Evolutionary conservation across 2,329 filamentous ascomycete genomes (phyloP).

Genomic region (Whalleya microplaca): DNA sequence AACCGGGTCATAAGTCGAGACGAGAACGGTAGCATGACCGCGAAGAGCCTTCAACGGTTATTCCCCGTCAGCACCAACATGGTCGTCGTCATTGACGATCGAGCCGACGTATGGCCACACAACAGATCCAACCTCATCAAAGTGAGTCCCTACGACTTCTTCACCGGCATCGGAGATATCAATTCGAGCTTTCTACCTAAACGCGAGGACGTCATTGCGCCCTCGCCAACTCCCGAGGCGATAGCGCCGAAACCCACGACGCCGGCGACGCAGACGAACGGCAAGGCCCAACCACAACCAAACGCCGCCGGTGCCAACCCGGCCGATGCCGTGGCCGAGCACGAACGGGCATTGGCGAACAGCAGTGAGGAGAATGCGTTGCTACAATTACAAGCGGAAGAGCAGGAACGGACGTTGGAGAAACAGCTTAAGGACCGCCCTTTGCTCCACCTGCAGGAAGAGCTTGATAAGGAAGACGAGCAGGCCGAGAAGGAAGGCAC

Average conservation of each 20-base stretch:
- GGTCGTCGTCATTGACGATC: slow-evolving; percentile 98
- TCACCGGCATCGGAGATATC: slow-evolving; percentile 97
- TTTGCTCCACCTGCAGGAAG: slow-evolving; percentile 87
- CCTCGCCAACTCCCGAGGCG: slow-evolving; percentile 25
- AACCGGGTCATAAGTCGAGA: slow-evolving; percentile 95
- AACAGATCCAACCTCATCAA: slow-evolving; percentile 94
- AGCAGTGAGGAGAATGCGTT: slow-evolving; percentile 43
- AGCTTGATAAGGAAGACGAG: slow-evolving; percentile 84
- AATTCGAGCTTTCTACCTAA: slow-evolving; percentile 97
- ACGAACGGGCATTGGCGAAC: slow-evolving; percentile 23
- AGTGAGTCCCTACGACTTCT: slow-evolving; percentile 95
- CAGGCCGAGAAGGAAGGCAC: slow-evolving; percentile 54
- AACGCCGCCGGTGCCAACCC: slow-evolving; percentile 9
- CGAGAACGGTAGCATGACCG: slow-evolving; percentile 90
- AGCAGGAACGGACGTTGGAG: slow-evolving; percentile 85
- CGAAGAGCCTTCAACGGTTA: slow-evolving; percentile 86
- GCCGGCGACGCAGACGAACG: slow-evolving; percentile 21
- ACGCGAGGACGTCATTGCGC: slow-evolving; percentile 57
- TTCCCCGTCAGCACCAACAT: slow-evolving; percentile 98
- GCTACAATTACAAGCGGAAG: slow-evolving; percentile 75
- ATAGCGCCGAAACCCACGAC: too few species aligned
- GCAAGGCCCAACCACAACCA: slow-evolving; percentile 13
- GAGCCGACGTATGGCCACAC: slow-evolving; percentile 90
- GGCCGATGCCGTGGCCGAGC: slow-evolving; percentile 15
- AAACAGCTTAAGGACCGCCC: slow-evolving; percentile 89